Evolutionary conservation across 306 rosid genomes (phyloP).

Genomic region (Lathyrus aphaca): DNA sequence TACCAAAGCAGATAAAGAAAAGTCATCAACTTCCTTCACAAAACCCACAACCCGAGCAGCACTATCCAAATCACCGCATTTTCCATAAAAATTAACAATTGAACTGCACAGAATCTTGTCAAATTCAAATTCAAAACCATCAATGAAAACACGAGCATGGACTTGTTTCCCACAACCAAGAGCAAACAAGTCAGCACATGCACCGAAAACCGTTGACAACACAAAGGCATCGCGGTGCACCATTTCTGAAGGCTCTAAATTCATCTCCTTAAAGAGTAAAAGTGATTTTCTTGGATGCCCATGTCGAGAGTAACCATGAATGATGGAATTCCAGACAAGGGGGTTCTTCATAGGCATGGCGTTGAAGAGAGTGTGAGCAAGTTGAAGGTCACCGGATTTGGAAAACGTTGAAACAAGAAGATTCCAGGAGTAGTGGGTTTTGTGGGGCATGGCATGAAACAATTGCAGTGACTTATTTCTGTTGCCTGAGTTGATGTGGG

Average conservation of each 20-base stretch:
- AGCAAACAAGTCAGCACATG: conserved; percentile 63
- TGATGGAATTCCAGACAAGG: conserved; percentile 69
- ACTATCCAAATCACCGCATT: conserved; percentile 70
- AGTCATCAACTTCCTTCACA: conserved; percentile 70
- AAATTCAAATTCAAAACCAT: conserved; percentile 45
- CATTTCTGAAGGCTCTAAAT: conserved; percentile 46
- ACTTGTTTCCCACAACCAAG: conserved; percentile 75
- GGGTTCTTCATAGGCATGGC: conserved; percentile 64
- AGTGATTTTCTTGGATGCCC: conserved; percentile 60
- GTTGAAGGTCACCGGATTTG: conserved; percentile 54
- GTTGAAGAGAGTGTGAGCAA: conserved; percentile 56
- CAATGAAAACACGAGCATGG: conserved; percentile 66
- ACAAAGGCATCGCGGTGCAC: conserved; percentile 48
- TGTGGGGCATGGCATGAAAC: conserved; percentile 61
- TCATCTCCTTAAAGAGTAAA: conserved; percentile 62
- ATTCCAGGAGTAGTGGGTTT: conserved; percentile 66
- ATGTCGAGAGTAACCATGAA: conserved; percentile 61
- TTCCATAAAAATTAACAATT: conserved; percentile 63
- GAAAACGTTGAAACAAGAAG: conserved; percentile 57
- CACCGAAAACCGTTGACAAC: conserved; percentile 62
- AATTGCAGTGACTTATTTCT: conserved; percentile 50
- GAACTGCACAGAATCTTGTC: conserved; percentile 71
- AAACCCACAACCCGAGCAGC: conserved; percentile 55
- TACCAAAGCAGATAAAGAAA: conserved; percentile 75
- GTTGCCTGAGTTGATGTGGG: conserved; percentile 57